These are phyloP conservation scores for Penicillium verhagenii DNA, from an alignment of 495 filamentous ascomycete genomes.

Conservation along the genomic window DNA sequence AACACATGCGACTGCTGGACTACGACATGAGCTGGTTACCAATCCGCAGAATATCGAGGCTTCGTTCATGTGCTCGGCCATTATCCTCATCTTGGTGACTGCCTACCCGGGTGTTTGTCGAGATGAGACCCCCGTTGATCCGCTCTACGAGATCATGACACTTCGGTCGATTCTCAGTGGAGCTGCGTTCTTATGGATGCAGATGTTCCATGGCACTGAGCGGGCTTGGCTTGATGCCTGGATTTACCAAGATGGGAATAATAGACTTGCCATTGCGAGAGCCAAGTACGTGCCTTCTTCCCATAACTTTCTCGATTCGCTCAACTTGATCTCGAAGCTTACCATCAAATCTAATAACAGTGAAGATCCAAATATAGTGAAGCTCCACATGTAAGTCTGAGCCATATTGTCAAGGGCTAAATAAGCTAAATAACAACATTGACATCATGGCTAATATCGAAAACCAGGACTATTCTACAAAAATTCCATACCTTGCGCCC, in stretches of 20 bases:
- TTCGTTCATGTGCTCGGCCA: conserved; percentile 10
- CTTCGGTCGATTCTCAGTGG: conserved; percentile 13
- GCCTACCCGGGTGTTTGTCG: conserved; percentile 9
- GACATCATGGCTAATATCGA: not conserved
- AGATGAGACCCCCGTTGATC: conserved; percentile 11
- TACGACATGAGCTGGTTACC: conserved; percentile 7
- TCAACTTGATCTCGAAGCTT: not conserved
- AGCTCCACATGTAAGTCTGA: conserved; percentile 5
- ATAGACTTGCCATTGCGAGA: not conserved
- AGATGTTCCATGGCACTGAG: conserved; percentile 10
- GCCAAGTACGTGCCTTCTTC: not conserved
- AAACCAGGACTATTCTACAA: conserved; percentile 1
- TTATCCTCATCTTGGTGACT: conserved; percentile 11
- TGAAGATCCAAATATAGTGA: conserved; percentile 10
- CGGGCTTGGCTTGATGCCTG: conserved; percentile 5
- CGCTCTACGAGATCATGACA: conserved; percentile 11
- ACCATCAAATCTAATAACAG: not conserved
- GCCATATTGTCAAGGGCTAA: not conserved
- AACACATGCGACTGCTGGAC: conserved; percentile 5
- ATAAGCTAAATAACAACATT: not conserved
- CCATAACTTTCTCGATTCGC: not conserved
- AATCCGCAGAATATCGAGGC: conserved; percentile 13
- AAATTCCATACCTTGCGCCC: conserved; percentile 5
- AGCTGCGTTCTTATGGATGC: conserved; percentile 13
- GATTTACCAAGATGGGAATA: conserved; percentile 4